Conservation (phyloP, 139 green algal species). For the Edaphochlamys debaryana region DNA sequence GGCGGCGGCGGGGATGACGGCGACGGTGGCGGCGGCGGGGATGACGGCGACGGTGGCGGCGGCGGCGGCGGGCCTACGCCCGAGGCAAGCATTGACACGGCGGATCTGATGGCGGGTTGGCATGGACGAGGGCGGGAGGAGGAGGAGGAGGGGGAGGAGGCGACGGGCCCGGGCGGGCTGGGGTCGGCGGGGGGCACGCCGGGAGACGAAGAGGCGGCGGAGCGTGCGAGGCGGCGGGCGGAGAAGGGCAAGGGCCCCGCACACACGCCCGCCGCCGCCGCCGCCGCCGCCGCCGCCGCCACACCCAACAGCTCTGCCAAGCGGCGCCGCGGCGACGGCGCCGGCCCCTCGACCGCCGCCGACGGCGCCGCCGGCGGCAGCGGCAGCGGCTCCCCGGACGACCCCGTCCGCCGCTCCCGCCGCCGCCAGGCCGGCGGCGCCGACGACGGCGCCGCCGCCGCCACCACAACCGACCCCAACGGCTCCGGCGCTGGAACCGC, state of each 20-base stretch:
- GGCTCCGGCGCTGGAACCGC: too few species aligned
- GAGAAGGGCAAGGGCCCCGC: constrained; percentile 11
- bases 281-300: neutral
- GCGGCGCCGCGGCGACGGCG: neutral
- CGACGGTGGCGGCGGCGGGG: too few species aligned
- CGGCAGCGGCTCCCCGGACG: neutral
- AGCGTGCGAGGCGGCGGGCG: neutral
- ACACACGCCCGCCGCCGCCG: too few species aligned
- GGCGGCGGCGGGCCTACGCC: too few species aligned
- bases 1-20: too few species aligned
- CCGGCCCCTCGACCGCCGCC: neutral
- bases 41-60: too few species aligned
- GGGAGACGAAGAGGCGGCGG: neutral
- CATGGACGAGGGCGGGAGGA: neutral
- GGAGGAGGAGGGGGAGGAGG: neutral
- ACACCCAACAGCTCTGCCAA: neutral
- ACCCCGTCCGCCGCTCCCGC: too few species aligned
- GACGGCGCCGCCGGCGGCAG: neutral
- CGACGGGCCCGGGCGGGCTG: too few species aligned
- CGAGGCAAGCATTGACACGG: constrained; percentile 1
- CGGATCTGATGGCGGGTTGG: constrained; percentile 22
- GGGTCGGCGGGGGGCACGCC: neutral
- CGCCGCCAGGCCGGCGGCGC: neutral
- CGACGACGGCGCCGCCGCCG: neutral
- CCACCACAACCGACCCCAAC: too few species aligned